Evolutionary conservation across 2,329 filamentous ascomycete species (phyloP).

Genomic region (Sphaerulina vaccinii): DNA sequence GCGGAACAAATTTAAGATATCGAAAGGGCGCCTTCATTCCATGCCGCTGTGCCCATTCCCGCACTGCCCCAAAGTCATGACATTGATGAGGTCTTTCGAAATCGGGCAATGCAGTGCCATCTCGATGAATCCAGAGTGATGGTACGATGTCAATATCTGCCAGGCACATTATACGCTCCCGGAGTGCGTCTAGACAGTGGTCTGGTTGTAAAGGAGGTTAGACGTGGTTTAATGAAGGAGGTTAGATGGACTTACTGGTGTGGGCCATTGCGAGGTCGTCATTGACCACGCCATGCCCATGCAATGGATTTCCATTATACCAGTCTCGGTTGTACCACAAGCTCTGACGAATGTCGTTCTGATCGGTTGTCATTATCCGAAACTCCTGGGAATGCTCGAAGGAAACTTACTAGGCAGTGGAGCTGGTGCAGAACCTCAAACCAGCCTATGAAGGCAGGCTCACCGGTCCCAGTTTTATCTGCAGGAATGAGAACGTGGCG

Average conservation of each 20-base stretch:
- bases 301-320: neutral
- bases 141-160: neutral
- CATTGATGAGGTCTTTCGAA: constrained; percentile 7
- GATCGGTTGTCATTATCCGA: neutral
- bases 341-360: constrained; percentile 1
- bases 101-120: constrained; percentile 1
- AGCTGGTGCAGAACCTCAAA: constrained; percentile 1
- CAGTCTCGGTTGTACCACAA: constrained; percentile 3
- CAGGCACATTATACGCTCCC: neutral
- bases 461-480: constrained; percentile 1
- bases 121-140: neutral
- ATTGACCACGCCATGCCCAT: neutral
- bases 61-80: constrained; percentile 7
- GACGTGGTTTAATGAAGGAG: neutral
- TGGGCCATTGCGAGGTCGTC: neutral
- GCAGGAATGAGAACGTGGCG: neutral
- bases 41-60: constrained; percentile 1
- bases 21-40: constrained; percentile 1
- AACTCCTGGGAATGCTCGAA: neutral
- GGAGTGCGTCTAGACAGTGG: constrained; percentile 4
- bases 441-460: constrained; percentile 1
- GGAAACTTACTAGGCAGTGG: constrained; percentile 2
- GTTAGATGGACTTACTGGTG: neutral
- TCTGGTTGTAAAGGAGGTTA: constrained; percentile 4
- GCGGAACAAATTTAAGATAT: neutral